A percentile compares a stretch with the other conserved stretches of the same genome.
Conservation (phyloP, 495 filamentous ascomycete genomes). For the Aspergillus leporis region DNA sequence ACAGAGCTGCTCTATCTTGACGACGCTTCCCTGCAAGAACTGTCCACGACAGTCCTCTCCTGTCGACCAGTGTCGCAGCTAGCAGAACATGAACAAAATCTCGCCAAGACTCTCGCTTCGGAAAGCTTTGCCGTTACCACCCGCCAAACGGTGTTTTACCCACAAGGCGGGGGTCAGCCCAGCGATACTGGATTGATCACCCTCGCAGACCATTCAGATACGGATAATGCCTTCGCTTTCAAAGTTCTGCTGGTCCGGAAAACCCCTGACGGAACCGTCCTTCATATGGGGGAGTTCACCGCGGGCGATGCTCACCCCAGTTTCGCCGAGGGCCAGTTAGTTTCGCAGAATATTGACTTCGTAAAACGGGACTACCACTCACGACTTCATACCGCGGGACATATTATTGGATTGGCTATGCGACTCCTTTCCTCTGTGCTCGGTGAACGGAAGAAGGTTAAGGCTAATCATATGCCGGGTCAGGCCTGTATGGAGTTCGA, state of each 20-base stretch:
- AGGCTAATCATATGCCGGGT: slow-evolving; percentile 63
- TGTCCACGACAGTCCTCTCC: slow-evolving; percentile 47
- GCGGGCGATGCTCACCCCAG: background rate
- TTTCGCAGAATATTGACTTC: slow-evolving; percentile 54
- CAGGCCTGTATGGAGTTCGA: slow-evolving; percentile 60
- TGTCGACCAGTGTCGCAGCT: slow-evolving; percentile 48
- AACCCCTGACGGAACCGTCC: slow-evolving; percentile 45
- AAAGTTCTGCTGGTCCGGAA: slow-evolving; percentile 53
- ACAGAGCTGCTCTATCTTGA: slow-evolving; percentile 49
- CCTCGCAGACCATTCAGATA: slow-evolving; percentile 9
- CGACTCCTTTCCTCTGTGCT: slow-evolving; percentile 51
- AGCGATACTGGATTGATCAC: slow-evolving; percentile 58
- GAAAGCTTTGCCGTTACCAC: slow-evolving; percentile 45
- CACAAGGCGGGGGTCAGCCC: slow-evolving; percentile 67
- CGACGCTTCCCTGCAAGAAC: slow-evolving; percentile 49
- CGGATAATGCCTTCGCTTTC: slow-evolving; percentile 33
- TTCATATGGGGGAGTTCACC: slow-evolving; percentile 59
- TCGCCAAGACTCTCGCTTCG: slow-evolving; percentile 24
- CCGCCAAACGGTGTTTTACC: slow-evolving; percentile 61
- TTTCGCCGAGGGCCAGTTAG: slow-evolving; percentile 39
- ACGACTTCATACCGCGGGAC: slow-evolving; percentile 63
- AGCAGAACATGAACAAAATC: slow-evolving; percentile 41
- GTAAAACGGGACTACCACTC: slow-evolving; percentile 58
- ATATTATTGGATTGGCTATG: slow-evolving; percentile 61
- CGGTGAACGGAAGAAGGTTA: slow-evolving; percentile 48